phyloP scores from a whole-genome alignment of 129 eudicot species.

The Artemisia tridentata region DNA sequence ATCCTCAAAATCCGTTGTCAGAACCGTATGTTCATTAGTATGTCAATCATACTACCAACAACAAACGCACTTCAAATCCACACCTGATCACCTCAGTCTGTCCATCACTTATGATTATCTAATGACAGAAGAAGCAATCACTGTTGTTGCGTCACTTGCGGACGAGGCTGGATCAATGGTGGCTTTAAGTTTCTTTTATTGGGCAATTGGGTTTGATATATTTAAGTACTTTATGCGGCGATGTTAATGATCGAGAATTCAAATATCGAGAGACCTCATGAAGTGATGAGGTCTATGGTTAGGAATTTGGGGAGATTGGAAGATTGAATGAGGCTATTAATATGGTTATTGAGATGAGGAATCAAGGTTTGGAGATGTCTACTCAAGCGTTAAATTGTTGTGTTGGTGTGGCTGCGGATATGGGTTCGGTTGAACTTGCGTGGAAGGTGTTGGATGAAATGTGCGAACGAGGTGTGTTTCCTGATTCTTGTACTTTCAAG shows the following conservation, averaged over 20 bases:
- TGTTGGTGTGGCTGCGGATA: constrained; percentile 41
- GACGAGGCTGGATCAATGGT: constrained; percentile 91
- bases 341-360: constrained; percentile 74
- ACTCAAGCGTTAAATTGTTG: constrained; percentile 51
- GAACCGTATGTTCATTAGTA: constrained; percentile 58
- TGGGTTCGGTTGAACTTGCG: constrained; percentile 57
- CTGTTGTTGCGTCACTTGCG: constrained; percentile 78
- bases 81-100: constrained; percentile 50
- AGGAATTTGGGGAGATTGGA: constrained; percentile 65
- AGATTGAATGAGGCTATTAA: constrained; percentile 71
- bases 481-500: constrained; percentile 61
- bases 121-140: constrained; percentile 67
- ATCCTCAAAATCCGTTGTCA: constrained; percentile 51
- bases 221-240: constrained; percentile 66
- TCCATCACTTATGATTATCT: constrained; percentile 41
- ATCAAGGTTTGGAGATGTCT: constrained; percentile 64
- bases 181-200: constrained; percentile 79
- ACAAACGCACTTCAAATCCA: constrained; percentile 46
- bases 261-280: constrained; percentile 65
- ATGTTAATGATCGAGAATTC: constrained; percentile 62
- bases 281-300: constrained; percentile 75
- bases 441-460: constrained; percentile 90
- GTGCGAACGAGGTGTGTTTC: constrained; percentile 67
- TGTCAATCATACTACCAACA: constrained; percentile 67
- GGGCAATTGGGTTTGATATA: constrained; percentile 56